Evolutionary conservation across 2,329 filamentous ascomycete genomes (phyloP), one percentile per base, ranked within the genome.

Genomic region (Diaporthe sp.): DNA sequence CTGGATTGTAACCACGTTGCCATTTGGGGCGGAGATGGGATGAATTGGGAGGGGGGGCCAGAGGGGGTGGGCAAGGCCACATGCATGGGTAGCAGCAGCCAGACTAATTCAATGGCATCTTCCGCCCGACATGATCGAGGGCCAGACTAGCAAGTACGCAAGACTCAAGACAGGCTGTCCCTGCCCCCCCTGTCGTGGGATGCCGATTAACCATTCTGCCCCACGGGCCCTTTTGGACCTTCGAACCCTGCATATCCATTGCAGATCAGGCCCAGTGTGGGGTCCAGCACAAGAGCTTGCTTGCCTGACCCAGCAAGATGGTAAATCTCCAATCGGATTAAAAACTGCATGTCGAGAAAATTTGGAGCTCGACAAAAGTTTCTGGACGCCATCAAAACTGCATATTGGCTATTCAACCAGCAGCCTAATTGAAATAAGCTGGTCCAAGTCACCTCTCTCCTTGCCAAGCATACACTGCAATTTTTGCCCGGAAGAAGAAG

Each of bases 311-410:
- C 64, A 68, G 45, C 30, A 15, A 40, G 8, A 40, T 40, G 64
- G 64, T 68, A 40, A 68, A 68, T 68, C 64, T 68, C 64, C 64
- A 68, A 68, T 68, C 64, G 47, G 47, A 50, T 54, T 68, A 45
- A 68, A 47, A 68, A 68, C 25, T 52, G 47, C 12, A 68, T 68
- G 33, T 68, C 47, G 17, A 54, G 33, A 68, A 68, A 68, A 68
- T 54, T 54, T 54, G 64, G 47, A 68, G 47, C 33, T 35, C 12
- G 70, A 52, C 17, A 64, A 72, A 72, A 72, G 69, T 64, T 72
- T 64, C 57, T 71, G n/a, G 69, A 52, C 8, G n/a, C 9, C 45
- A 54, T 30, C n/a, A 6, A n/a, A 25, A 22, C 22, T 40, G 15
- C 17, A 4, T 9, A 7, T 45, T 42, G 25, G 17, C 2, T 45